Percentiles rank a stretch among this genome's conserved stretches.
These are phyloP conservation scores for Sanghuangporus weigelae DNA, from an alignment of 1,284 basidiomycete genomes.

Conservation along the genomic window DNA sequence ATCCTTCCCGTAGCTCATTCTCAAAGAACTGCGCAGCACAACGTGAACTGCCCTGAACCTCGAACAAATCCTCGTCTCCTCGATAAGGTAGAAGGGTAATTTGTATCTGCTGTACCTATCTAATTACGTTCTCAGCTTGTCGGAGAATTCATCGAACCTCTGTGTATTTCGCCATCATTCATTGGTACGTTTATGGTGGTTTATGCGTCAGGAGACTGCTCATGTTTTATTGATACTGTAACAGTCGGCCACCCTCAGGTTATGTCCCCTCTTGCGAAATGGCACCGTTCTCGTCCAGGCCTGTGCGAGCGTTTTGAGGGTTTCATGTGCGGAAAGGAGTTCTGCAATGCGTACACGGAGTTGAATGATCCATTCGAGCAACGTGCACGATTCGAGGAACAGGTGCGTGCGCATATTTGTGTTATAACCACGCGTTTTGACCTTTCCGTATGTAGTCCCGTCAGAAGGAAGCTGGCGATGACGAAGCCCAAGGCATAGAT, in stretches of 20 bases:
- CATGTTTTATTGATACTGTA: background rate
- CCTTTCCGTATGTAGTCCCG: constrained; percentile 41
- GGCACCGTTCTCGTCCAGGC: constrained; percentile 89
- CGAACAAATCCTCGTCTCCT: constrained; percentile 93
- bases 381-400: constrained; percentile 93
- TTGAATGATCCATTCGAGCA: constrained; percentile 98
- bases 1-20: background rate
- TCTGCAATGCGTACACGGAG: constrained; percentile 98
- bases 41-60: constrained; percentile 96
- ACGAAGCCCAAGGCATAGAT: constrained; percentile 96
- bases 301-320: constrained; percentile 98
- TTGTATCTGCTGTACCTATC: constrained; percentile 16
- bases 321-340: constrained; percentile 98
- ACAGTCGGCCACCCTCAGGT: constrained; percentile 96
- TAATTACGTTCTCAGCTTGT: constrained; percentile 59
- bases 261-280: constrained; percentile 98
- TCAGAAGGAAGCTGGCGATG: constrained; percentile 96
- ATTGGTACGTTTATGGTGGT: constrained; percentile 51
- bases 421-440: constrained; percentile 5
- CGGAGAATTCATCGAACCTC: constrained; percentile 94
- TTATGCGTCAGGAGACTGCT: background rate
- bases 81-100: constrained; percentile 66
- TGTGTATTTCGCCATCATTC: constrained; percentile 96
- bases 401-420: constrained; percentile 37
- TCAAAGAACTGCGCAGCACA: constrained; percentile 52